Base-by-base conservation (phyloP, 768 basidiomycete genomes). In the Saitozyma podzolica region DNA sequence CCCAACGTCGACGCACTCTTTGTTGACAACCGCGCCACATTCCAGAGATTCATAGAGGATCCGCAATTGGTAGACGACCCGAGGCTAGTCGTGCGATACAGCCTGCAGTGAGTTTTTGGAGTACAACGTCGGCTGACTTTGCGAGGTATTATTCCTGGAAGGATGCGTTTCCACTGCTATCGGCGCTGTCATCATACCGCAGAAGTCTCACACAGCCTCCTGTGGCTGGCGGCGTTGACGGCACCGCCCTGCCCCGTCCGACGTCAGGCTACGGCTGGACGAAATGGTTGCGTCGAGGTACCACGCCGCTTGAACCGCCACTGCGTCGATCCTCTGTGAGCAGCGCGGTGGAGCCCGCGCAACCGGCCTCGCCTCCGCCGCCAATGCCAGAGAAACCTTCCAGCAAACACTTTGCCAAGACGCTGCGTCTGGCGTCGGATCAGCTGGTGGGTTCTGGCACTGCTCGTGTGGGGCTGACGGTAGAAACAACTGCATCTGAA, bases 391-490 rank as follows among this genome's bases (percentile, higher is more conserved):
- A 42, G 47, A 37, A 40, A 20, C 51, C 47, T 3, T 42, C 62
- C 16, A 62, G 58, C 16, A 85, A 85, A 74, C 88, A 85, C 72
- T 98, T 86, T 74, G 93, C 90, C 9, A 98, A 99, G 82, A 92
- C 95, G 0, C 80, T 99, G 62, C 85, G 96, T 7, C 80, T 99
- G 62, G 92, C 94, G 0, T 96, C 93, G 5, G 92, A 95, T 69
- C 96, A 99, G 76, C 84, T 99, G 48, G 92, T 93, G 69, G 73
- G 87, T 80, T 0, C 3, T 29, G 29, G 29, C 19, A 37, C 54
- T 6, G n/a, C n/a, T 17, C 14, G 11, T 41, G 19, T 29, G 20
- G 19, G 8, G 49, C 56, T 59, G 29, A 57, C 17, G 0, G 55
- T 74, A 94, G 92, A 93, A 92, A 90, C 83, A 84, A 9, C 83